These are phyloP conservation scores for bread wheat (Triticum aestivum) DNA, from an alignment of 176 grass and related monocot species.

Conservation along the genomic window DNA sequence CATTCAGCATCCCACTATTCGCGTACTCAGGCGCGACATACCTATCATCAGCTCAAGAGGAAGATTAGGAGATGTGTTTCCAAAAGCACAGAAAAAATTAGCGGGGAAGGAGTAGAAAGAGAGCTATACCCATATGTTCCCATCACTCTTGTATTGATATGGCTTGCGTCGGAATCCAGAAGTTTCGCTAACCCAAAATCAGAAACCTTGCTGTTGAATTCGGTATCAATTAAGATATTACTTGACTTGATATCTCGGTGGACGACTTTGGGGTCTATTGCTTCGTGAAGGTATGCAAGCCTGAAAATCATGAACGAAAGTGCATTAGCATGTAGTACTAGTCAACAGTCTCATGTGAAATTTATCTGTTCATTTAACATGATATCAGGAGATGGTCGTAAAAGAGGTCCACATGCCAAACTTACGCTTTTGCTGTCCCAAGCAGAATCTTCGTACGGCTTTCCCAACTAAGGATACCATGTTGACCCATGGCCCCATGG, in stretches of 20 bases:
- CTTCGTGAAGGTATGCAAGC: constrained; percentile 94
- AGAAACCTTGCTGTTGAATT: constrained; percentile 90
- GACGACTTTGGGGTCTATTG: constrained; percentile 92
- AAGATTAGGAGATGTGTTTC: constrained; percentile 27
- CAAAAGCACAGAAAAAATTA: constrained; percentile 8
- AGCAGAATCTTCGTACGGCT: constrained; percentile 81
- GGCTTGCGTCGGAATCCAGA: constrained; percentile 79
- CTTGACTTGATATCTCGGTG: constrained; percentile 99
- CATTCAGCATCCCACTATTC: constrained; percentile 88
- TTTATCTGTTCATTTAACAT: neutral
- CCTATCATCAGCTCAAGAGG: constrained; percentile 49
- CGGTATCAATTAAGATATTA: constrained; percentile 88
- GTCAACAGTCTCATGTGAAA: neutral
- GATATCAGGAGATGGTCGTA: neutral
- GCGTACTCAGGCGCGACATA: constrained; percentile 98
- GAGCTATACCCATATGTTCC: constrained; percentile 91
- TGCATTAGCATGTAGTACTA: constrained; percentile 17
- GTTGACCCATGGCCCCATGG: constrained; percentile 68
- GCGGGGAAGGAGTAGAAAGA: neutral
- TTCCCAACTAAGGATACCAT: constrained; percentile 86
- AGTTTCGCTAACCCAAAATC: constrained; percentile 99
- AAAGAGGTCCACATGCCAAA: neutral
- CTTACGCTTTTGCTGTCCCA: constrained; percentile 97
- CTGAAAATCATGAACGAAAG: constrained; percentile 39
- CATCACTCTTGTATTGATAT: constrained; percentile 95